Evolutionary conservation across 176 grass and related monocot genomes (phyloP).

Genomic region (Triticum timopheevii): DNA sequence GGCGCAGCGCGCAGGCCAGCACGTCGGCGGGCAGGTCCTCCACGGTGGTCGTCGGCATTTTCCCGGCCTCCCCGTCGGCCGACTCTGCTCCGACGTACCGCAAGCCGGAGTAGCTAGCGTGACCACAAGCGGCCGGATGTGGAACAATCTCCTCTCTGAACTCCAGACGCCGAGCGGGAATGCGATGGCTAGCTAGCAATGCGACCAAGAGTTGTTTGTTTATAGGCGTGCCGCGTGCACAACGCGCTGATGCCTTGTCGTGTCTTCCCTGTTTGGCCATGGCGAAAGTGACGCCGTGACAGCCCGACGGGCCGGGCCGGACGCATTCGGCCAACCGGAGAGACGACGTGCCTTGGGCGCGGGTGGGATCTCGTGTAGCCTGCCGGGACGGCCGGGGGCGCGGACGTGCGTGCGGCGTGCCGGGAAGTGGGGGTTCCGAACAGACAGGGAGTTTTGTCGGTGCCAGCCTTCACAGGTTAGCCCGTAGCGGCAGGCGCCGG

Average conservation of each 20-base stretch:
- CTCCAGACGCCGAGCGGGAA: not conserved
- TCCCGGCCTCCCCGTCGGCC: not conserved
- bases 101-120: not conserved
- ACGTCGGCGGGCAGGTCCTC: not conserved
- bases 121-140: not conserved
- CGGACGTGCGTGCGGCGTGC: not conserved
- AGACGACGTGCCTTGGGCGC: not conserved
- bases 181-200: slow-evolving; percentile 14
- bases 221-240: not conserved
- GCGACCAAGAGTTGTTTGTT: not conserved
- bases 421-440: not conserved
- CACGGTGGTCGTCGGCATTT: not conserved
- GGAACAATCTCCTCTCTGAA: not conserved
- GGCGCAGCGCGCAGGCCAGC: not conserved
- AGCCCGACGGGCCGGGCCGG: not conserved
- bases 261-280: not conserved
- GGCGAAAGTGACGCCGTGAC: not conserved
- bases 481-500: not conserved
- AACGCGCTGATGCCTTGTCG: not conserved
- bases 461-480: not conserved
- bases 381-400: no score
- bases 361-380: no score
- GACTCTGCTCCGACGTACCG: not conserved
- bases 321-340: not conserved
- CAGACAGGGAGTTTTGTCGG: not conserved